Evolutionary conservation across 768 basidiomycete genomes (phyloP), one percentile per base, ranked within the genome.

Genomic region (Pisolithus tinctorius): DNA sequence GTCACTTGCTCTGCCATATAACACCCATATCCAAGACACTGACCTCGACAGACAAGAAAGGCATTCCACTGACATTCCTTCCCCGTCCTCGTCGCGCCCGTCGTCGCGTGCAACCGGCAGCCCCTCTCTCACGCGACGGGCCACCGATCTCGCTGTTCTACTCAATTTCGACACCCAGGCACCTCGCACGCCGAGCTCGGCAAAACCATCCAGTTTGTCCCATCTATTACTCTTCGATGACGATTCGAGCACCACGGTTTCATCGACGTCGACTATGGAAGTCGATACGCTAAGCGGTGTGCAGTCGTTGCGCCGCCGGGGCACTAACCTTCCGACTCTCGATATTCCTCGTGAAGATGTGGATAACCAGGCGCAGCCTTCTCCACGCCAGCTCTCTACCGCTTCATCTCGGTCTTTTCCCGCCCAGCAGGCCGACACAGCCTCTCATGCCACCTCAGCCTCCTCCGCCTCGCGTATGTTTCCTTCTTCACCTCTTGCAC

Each of bases 131-230:
- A 60, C 71, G 30, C 77, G 84, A 51, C 76, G 87, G 25, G 84
- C 86, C 8, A 90, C 87, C 27, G 83, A 84, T 69, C 76, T 90
- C n/a, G 77, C 87, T 38, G 80, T 84, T 40, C 76, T 90, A 25
- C 81, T 89, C 67, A 88, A 89, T 70, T 75, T 78, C 54, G 77
- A 78, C 54, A 66, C 77, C n/a, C 69, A 64, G 43, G 67, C 69
- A 20, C 69, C 67, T 57, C 52, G 69, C 60, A 59, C 71, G 56
- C 58, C 63, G 58, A 62, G 49, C 54, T 67, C 70, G 39, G 67
- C 71, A 40, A 63, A 63, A 9, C 68, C 77, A 38, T 79, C 81
- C 34, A 73, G 74, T 42, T 58, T 74, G 54, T 71, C 73, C 1
- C 74, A 74, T 54, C 58, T 74, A 20, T 57, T 74, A 5, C 61